Evolutionary conservation across 2,329 filamentous ascomycete genomes (phyloP), one percentile per base, ranked within the genome.

Genomic region (Amauroascus niger): DNA sequence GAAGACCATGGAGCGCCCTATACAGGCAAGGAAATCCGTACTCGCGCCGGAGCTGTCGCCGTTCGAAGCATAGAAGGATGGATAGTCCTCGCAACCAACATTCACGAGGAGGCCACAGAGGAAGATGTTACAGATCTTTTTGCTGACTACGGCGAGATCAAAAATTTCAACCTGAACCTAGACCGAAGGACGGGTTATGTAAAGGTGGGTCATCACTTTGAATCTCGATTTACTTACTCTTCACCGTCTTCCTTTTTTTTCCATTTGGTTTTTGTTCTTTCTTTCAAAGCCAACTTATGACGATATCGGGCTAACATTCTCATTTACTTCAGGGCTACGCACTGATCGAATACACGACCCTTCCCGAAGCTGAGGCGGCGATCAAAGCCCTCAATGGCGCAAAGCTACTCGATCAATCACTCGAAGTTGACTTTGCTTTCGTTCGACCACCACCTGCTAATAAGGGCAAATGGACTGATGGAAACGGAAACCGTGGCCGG

Each of bases 31-130:
- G 74, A 76, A 58, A 66, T 71, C 48, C 71, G 68, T 60, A 76
- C 74, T 45, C 62, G 69, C 28, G 62, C 70, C 18, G 71, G 69
- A 55, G 72, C 74, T 24, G 73, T 75, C 69, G 81, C 81, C 7
- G 81, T 84, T 44, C 80, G 81, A 65, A 82, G 79, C 62, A 84
- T 84, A 61, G 81, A 84, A 65, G 81, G 81, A 58, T 84, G 81
- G 81, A 84, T 84, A 65, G 74, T 84, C 57, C 76, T 83, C n/a
- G 80, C 76, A 52, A 82, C 80, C n/a, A 84, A 84, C 59, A 79
- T 84, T 33, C 81, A 84, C 61, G 81, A 84, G 64, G 81, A 84
- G 64, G 79, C 81, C 8, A 79, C 75, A n/a, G 81, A 84, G 65
- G 81, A 84, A 67, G 81, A 84, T 58, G 68, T 84, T 24, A 79